A percentile compares a stretch with the other conserved stretches of the same genome.
Evolutionary conservation across 495 filamentous ascomycete species (phyloP).

Genomic region (Podospora anserina): DNA sequence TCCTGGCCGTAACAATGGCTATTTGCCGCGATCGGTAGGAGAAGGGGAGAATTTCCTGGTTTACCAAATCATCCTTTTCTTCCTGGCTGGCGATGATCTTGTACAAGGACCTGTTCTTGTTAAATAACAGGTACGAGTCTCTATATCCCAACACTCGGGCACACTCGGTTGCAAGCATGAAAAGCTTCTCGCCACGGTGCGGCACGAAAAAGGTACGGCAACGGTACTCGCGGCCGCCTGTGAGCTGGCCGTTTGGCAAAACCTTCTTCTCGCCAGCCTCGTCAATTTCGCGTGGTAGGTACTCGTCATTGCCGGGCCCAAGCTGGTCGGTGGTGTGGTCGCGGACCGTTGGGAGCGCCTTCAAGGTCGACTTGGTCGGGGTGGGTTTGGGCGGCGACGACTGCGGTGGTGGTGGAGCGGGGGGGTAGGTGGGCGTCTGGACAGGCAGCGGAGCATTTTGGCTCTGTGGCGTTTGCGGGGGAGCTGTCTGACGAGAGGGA

Average conservation of each 20-base stretch:
- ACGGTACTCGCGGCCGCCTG: conserved; percentile 81
- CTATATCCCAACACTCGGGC: conserved; percentile 91
- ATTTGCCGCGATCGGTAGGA: conserved; percentile 98
- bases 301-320: conserved; percentile 88
- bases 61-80: conserved; percentile 95
- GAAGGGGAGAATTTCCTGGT: conserved; percentile 93
- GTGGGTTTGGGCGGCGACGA: conserved; percentile 78
- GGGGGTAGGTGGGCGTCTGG: conserved; percentile 45
- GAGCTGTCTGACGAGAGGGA: conserved; percentile 38
- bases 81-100: conserved; percentile 97
- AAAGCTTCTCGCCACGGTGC: conserved; percentile 84
- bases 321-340: conserved; percentile 98
- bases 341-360: conserved; percentile 90
- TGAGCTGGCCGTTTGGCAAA: conserved; percentile 71
- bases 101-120: conserved; percentile 95
- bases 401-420: conserved; percentile 52
- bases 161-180: conserved; percentile 98
- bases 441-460: conserved; percentile 65
- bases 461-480: conserved; percentile 75
- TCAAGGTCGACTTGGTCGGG: conserved; percentile 86
- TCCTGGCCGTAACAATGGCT: conserved; percentile 95
- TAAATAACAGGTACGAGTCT: conserved; percentile 97
- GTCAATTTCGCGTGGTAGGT: conserved; percentile 89
- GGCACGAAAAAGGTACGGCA: conserved; percentile 93
- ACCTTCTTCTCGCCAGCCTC: conserved; percentile 94